Percentiles rank a stretch among this genome's conserved stretches.
phyloP scores from a whole-genome alignment of 805 yeast species.

The Huiozyma naganishii region DNA sequence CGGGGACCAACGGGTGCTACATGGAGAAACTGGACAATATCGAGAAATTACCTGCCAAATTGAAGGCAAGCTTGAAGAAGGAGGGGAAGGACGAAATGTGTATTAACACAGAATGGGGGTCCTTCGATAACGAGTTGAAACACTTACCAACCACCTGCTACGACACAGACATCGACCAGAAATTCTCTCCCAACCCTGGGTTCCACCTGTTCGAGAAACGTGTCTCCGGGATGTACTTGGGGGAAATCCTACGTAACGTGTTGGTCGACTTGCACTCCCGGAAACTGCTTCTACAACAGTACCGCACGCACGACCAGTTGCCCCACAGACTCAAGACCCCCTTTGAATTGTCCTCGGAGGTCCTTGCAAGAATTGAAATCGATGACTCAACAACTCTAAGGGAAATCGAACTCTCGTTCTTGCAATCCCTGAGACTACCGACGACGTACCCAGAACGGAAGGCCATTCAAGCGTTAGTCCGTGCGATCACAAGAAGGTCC shows the following conservation, averaged over 20 bases:
- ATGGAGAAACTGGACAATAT: slow-evolving; percentile 66
- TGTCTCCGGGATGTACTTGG: slow-evolving; percentile 85
- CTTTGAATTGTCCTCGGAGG: slow-evolving; percentile 72
- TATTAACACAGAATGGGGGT: slow-evolving; percentile 96
- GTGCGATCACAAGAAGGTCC: slow-evolving; percentile 79
- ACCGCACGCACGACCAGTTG: slow-evolving; percentile 29
- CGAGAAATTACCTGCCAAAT: slow-evolving; percentile 52
- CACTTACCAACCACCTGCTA: slow-evolving; percentile 69
- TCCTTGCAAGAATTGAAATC: slow-evolving; percentile 74
- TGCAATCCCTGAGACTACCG: slow-evolving; percentile 56
- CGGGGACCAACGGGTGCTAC: slow-evolving; percentile 97
- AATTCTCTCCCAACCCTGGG: slow-evolving; percentile 67
- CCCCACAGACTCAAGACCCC: slow-evolving; percentile 62
- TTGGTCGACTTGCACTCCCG: slow-evolving; percentile 55
- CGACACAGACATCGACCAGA: slow-evolving; percentile 59
- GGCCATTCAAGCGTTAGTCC: slow-evolving; percentile 61
- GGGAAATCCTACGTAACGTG: slow-evolving; percentile 73
- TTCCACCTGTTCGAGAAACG: slow-evolving; percentile 89
- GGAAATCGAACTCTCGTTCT: slow-evolving; percentile 58
- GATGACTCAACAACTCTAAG: slow-evolving; percentile 68
- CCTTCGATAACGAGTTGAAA: slow-evolving; percentile 76
- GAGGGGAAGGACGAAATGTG: slow-evolving; percentile 62
- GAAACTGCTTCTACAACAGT: slow-evolving; percentile 50
- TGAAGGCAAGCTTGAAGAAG: slow-evolving; percentile 28
- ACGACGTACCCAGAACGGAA: slow-evolving; percentile 62